A percentile compares a stretch with the other conserved stretches of the same genome.
Evolutionary conservation across 257 asterid species (phyloP).

Genomic region (Nicotiana otophora): DNA sequence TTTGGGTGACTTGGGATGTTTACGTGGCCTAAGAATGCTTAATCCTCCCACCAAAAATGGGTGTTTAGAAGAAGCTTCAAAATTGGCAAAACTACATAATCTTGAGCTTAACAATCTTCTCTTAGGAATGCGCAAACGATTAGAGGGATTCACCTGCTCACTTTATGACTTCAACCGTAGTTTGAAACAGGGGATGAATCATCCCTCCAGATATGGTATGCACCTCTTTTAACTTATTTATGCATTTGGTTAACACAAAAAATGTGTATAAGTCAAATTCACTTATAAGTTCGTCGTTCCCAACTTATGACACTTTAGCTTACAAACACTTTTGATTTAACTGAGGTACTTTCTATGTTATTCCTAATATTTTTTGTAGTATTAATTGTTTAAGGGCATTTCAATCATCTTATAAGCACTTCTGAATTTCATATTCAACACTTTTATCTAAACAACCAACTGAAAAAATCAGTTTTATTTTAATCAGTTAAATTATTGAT

Average conservation of each 20-base stretch:
- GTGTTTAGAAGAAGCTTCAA: too few relatives aligned
- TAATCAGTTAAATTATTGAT: neutral
- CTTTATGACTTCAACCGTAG: conserved; percentile 40
- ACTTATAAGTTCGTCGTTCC: neutral
- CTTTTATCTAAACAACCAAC: neutral
- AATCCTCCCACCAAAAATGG: too few relatives aligned
- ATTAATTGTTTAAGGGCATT: too few relatives aligned
- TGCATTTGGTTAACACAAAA: neutral
- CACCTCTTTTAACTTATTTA: neutral
- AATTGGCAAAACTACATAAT: too few relatives aligned
- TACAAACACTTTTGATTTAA: neutral
- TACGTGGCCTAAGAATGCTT: too few relatives aligned
- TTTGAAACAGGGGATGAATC: conserved; percentile 29
- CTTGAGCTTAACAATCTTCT: too few relatives aligned
- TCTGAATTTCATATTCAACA: neutral
- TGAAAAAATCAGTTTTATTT: too few relatives aligned
- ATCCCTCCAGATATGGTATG: conserved; percentile 49
- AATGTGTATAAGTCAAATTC: neutral
- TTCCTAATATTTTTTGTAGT: neutral
- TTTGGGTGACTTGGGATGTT: too few relatives aligned
- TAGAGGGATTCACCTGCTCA: conserved; percentile 42
- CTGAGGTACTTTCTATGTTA: too few relatives aligned
- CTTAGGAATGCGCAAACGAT: conserved; percentile 23
- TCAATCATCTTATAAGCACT: too few relatives aligned
- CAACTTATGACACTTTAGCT: too few relatives aligned